phyloP scores from a whole-genome alignment of 331 rosid species.

The Quercus tomentella region DNA sequence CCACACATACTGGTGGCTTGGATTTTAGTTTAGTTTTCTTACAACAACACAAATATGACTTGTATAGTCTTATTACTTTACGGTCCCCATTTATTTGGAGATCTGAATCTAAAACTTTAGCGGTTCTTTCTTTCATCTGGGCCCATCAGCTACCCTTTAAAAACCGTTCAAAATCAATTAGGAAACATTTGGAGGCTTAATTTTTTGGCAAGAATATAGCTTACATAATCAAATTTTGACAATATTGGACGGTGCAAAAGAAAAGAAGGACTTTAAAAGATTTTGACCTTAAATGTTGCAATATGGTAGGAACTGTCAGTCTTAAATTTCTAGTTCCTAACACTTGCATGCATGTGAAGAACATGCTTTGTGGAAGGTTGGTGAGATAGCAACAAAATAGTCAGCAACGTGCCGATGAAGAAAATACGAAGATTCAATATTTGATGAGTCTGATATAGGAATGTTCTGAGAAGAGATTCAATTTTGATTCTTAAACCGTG shows the following conservation, averaged over 20 bases:
- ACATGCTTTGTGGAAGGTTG: neutral
- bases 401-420: too few species aligned
- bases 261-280: neutral
- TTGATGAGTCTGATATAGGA: neutral
- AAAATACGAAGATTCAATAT: too few species aligned
- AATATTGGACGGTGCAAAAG: neutral
- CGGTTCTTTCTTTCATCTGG: neutral
- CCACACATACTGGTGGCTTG: conserved; percentile 65
- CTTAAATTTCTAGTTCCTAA: neutral
- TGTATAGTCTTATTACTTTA: neutral
- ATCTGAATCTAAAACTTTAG: conserved; percentile 29
- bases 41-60: conserved; percentile 23
- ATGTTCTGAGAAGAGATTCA: neutral
- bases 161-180: neutral
- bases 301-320: neutral
- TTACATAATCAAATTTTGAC: neutral
- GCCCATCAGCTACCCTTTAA: neutral
- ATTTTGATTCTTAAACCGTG: neutral
- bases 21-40: conserved; percentile 21
- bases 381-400: too few species aligned
- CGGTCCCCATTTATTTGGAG: conserved; percentile 28
- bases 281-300: conserved; percentile 10
- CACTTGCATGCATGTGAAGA: neutral
- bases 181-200: neutral
- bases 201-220: neutral